phyloP scores from a whole-genome alignment of 139 green algal species.

The Dunaliella primolecta region DNA sequence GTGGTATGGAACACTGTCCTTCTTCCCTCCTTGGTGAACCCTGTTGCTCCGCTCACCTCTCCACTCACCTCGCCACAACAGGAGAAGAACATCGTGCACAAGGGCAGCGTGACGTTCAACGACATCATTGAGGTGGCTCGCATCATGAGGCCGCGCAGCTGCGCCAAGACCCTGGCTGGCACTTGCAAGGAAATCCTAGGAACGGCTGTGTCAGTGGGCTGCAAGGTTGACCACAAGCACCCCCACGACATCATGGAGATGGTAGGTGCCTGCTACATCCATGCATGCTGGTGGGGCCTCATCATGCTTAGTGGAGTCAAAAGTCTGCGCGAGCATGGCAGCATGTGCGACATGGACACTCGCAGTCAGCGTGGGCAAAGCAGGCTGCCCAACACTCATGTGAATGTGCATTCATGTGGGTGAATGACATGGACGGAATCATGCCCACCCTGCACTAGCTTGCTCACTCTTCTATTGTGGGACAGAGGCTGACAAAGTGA shows the following conservation, averaged over 20 bases:
- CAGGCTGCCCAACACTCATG: neutral
- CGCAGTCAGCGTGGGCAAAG: neutral
- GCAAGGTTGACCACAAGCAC: constrained; percentile 94
- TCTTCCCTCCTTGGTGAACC: too few species aligned
- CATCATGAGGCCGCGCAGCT: constrained; percentile 90
- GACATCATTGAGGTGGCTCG: constrained; percentile 95
- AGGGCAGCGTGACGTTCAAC: constrained; percentile 90
- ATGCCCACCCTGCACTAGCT: neutral
- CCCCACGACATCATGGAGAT: constrained; percentile 86
- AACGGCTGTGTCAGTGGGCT: constrained; percentile 93
- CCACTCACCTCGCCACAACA: too few species aligned
- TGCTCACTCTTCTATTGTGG: too few species aligned
- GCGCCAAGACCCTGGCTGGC: constrained; percentile 82
- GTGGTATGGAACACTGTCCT: too few species aligned
- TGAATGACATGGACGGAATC: neutral
- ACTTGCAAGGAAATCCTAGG: constrained; percentile 99
- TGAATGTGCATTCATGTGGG: neutral
- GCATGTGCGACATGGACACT: neutral
- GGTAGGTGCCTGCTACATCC: too few species aligned
- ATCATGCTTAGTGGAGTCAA: neutral
- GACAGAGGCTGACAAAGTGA: too few species aligned
- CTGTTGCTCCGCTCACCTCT: too few species aligned
- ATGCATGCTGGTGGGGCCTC: neutral
- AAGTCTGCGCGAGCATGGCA: neutral
- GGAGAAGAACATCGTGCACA: constrained; percentile 99